Base-by-base conservation (phyloP, 2,329 filamentous ascomycete species). In the Talaromyces sp. region DNA sequence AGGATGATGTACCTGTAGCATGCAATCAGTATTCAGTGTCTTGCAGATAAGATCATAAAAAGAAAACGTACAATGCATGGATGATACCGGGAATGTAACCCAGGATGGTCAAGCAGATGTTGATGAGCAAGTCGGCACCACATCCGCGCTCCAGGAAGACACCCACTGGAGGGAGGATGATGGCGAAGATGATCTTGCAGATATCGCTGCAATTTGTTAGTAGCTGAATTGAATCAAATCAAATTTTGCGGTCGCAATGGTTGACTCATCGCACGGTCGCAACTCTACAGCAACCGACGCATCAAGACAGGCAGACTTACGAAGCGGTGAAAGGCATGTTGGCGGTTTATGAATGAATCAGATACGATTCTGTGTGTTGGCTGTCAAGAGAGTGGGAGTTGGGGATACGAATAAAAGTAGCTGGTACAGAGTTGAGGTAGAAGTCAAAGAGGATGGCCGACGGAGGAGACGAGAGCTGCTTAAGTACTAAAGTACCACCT, bases 121-220 rank as follows among this genome's bases (percentile, higher is more conserved):
- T 96, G 87, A 97, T 96, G 80, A 94, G 84, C 75, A 97, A 84
- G 78, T 96, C 91, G 71, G 89, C 87, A 76, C 89, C 89, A 82
- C 93, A 96, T 74, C 93, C 93, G 72, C 90, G 88, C 89, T 97
- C 93, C 72, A 97, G 90, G 86, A 96, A 95, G 78, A 97, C 93
- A 83, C 93, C 93, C 64, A 97, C 82, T 77, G 93, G 93, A 65
- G 93, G 93, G 70, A 97, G 87, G 82, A 97, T 83, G 84, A 97
- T 84, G 84, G 93, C 93, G 82, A 96, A 86, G 81, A 96, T 86
- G 84, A 91, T 90, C 83, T 91, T 91, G 87, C 88, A 88, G 81
- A 91, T 87, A 77, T 91, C 89, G 78, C 88, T 90, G 73, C 41
- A 33, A 54, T 10, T 39, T 39, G 47, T 60, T 61, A 65, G 66